These are phyloP conservation scores for Boletus vinaceobasis DNA, from an alignment of 768 basidiomycete genomes.

Conservation along the genomic window DNA sequence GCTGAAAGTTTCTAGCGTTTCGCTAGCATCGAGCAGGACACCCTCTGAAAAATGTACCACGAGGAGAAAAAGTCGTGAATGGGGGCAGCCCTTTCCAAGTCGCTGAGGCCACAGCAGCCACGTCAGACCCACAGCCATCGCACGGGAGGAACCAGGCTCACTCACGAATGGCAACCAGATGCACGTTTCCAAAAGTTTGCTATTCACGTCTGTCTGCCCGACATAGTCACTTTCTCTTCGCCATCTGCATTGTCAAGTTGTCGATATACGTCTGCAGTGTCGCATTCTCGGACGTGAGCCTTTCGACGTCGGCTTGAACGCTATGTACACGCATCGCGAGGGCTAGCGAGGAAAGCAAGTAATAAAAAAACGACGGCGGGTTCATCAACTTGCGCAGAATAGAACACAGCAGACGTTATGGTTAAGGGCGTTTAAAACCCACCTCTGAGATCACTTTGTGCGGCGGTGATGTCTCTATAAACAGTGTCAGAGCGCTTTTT, in stretches of 20 bases:
- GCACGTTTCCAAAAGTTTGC: background rate
- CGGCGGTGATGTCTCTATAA: slow-evolving; percentile 67
- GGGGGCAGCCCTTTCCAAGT: background rate
- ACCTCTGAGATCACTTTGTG: slow-evolving; percentile 78
- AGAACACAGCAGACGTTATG: background rate
- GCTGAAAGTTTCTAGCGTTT: background rate
- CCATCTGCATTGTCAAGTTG: slow-evolving; percentile 85
- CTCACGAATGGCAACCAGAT: background rate
- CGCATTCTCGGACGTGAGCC: slow-evolving; percentile 72
- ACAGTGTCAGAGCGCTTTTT: background rate
- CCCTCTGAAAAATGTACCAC: background rate
- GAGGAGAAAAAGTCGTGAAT: background rate
- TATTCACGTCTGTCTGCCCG: background rate
- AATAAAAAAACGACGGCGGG: background rate
- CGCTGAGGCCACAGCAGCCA: background rate
- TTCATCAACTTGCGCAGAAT: background rate
- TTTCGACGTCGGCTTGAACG: slow-evolving; percentile 78
- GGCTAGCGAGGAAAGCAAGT: slow-evolving; percentile 38
- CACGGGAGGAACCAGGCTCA: background rate
- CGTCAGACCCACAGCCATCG: background rate
- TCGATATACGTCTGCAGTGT: slow-evolving; percentile 89
- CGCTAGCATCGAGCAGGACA: background rate
- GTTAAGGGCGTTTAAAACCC: slow-evolving; percentile 17
- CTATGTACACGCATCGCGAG: slow-evolving; percentile 62
- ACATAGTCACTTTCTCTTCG: slow-evolving; percentile 59